Conservation (phyloP, 148 eudicot species). For the Rhododendron ovatum region DNA sequence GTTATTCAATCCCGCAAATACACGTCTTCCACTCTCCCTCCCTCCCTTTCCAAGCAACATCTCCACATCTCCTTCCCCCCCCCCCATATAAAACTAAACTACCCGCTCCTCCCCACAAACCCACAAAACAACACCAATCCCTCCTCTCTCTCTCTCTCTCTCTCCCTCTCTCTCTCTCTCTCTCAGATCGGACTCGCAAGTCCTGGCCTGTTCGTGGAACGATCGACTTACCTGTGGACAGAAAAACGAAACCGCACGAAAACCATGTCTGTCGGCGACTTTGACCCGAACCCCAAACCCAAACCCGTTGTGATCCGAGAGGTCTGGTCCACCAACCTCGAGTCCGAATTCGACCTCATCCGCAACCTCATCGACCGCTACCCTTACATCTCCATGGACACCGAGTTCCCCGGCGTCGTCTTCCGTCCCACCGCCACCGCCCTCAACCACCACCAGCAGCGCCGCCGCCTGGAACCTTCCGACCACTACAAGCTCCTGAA, state of each 20-base stretch:
- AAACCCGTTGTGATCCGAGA: conserved; percentile 37
- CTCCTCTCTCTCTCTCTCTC: not conserved
- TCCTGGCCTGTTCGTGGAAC: not conserved
- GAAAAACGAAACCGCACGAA: too few species aligned
- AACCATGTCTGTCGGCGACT: conserved; percentile 5
- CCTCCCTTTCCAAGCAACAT: conserved; percentile 20
- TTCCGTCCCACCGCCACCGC: conserved; percentile 9
- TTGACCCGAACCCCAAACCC: conserved; percentile 2
- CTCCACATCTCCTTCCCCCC: not conserved
- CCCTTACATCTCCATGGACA: conserved; percentile 61
- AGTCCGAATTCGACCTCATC: conserved; percentile 42
- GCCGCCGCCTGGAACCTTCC: conserved; percentile 13
- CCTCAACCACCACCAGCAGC: not conserved
- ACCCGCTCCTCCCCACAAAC: not conserved
- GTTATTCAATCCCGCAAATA: conserved; percentile 10
- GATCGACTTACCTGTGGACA: not conserved
- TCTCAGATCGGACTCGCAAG: not conserved
- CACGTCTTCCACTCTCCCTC: too few species aligned
- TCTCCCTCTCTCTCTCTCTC: not conserved
- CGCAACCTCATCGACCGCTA: conserved; percentile 27
- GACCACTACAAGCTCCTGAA: conserved; percentile 48
- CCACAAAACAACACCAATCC: not conserved
- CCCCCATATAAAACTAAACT: conserved; percentile 13
- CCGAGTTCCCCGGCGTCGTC: conserved; percentile 67
- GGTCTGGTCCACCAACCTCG: conserved; percentile 52